A percentile compares a stretch with the other conserved stretches of the same genome.
phyloP scores from a whole-genome alignment of 495 filamentous ascomycete genomes.

The Alectoria sarmentosa region DNA sequence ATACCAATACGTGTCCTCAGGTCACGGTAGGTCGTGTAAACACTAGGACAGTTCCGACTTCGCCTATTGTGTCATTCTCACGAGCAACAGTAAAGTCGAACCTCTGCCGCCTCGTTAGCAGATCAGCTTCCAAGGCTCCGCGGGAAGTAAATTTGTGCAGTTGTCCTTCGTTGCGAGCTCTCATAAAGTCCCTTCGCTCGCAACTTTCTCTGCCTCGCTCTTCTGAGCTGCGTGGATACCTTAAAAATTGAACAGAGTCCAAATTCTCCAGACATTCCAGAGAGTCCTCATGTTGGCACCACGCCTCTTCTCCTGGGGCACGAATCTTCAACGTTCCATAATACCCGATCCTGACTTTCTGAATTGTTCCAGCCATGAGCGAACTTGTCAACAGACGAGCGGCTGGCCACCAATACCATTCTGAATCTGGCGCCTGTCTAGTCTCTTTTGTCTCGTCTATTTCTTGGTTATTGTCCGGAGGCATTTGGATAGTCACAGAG shows the following conservation, averaged over 20 bases:
- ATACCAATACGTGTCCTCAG: not conserved
- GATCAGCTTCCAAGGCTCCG: not conserved
- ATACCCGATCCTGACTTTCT: not conserved
- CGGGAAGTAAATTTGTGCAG: not conserved
- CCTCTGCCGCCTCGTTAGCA: not conserved
- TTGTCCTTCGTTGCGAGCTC: not conserved
- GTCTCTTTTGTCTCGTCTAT: not conserved
- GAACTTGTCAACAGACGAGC: not conserved
- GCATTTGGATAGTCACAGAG: not conserved
- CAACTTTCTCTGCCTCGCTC: not conserved
- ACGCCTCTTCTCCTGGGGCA: not conserved
- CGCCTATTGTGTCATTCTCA: not conserved
- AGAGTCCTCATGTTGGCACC: not conserved
- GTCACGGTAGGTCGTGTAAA: not conserved
- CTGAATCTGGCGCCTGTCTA: not conserved
- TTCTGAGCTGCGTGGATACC: not conserved
- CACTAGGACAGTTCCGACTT: not conserved
- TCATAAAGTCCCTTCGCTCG: not conserved
- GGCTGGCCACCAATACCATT: not conserved
- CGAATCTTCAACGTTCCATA: not conserved
- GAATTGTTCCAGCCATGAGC: not conserved
- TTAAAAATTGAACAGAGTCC: not conserved
- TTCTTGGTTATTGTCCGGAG: not conserved
- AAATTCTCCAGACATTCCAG: not conserved
- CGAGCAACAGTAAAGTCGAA: not conserved